Conservation (phyloP, 1,284 basidiomycete species). For the Meira miltonrushii region DNA sequence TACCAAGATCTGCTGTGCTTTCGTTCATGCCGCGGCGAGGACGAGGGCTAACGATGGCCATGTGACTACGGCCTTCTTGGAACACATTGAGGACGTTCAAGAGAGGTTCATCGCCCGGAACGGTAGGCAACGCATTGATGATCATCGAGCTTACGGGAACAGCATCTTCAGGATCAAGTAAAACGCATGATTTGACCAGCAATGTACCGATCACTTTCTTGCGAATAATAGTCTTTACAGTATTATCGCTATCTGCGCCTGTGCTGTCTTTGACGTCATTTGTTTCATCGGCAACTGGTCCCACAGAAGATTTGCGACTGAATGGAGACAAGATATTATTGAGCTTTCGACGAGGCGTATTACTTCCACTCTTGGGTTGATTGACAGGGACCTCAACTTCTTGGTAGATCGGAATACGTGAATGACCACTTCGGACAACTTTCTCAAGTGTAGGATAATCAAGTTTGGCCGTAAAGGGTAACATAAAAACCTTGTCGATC, state of each 20-base stretch:
- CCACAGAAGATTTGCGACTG: slow-evolving; percentile 3
- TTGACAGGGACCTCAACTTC: slow-evolving; percentile 53
- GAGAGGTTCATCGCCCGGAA: slow-evolving; percentile 77
- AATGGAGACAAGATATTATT: slow-evolving; percentile 6
- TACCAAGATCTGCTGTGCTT: slow-evolving; percentile 45
- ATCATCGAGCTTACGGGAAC: slow-evolving; percentile 47
- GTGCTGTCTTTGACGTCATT: background rate
- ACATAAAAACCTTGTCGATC: slow-evolving; percentile 65
- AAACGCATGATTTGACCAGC: slow-evolving; percentile 77
- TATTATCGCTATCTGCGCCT: background rate
- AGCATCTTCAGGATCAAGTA: slow-evolving; percentile 73
- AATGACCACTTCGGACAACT: slow-evolving; percentile 73
- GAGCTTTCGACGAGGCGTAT: slow-evolving; percentile 4
- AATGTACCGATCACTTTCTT: slow-evolving; percentile 77
- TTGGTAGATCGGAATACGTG: slow-evolving; percentile 57
- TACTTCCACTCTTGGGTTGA: slow-evolving; percentile 3
- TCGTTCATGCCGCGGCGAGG: slow-evolving; percentile 48
- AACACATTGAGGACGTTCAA: slow-evolving; percentile 82
- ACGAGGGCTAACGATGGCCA: slow-evolving; percentile 68
- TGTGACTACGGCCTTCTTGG: slow-evolving; percentile 83
- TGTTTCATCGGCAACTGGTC: background rate
- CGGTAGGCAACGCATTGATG: slow-evolving; percentile 72
- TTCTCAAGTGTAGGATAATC: slow-evolving; percentile 71
- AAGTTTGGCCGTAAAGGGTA: slow-evolving; percentile 70
- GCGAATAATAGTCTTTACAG: slow-evolving; percentile 29